These are phyloP conservation scores for Candida odintsovae DNA, from an alignment of 805 yeast genomes.

Conservation along the genomic window DNA sequence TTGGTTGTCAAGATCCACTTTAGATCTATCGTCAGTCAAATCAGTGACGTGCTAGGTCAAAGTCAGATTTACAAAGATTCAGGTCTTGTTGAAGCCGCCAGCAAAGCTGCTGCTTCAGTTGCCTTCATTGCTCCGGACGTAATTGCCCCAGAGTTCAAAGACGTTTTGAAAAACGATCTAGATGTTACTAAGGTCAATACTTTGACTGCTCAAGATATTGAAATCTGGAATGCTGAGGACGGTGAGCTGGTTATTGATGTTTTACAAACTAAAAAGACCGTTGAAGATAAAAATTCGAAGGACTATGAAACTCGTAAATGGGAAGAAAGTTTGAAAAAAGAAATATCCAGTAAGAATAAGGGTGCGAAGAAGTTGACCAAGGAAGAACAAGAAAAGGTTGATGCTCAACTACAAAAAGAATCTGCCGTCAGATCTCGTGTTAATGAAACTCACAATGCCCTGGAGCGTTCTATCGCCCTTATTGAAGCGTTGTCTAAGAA, in stretches of 20 bases:
- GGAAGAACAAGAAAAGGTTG: slow-evolving; percentile 66
- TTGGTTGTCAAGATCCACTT: slow-evolving; percentile 35
- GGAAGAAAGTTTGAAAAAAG: slow-evolving; percentile 81
- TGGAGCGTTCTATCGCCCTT: slow-evolving; percentile 47
- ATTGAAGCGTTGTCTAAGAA: slow-evolving; percentile 48
- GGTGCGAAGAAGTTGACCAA: slow-evolving; percentile 54
- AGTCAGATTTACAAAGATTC: slow-evolving; percentile 20
- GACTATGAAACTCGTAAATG: slow-evolving; percentile 84
- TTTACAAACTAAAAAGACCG: slow-evolving; percentile 37
- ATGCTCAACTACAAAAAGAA: slow-evolving; percentile 62
- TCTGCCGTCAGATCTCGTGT: slow-evolving; percentile 45
- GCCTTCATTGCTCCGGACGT: slow-evolving; percentile 56
- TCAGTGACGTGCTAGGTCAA: slow-evolving; percentile 16
- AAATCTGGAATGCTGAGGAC: slow-evolving; percentile 64
- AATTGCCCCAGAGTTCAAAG: slow-evolving; percentile 45
- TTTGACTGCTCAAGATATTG: slow-evolving; percentile 44
- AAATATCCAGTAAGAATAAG: slow-evolving; percentile 54
- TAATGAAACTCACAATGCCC: slow-evolving; percentile 27
- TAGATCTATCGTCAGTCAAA: slow-evolving; percentile 15
- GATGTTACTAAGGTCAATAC: slow-evolving; percentile 7
- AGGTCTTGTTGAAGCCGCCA: slow-evolving; percentile 45
- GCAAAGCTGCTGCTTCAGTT: slow-evolving; percentile 40
- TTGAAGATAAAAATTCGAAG: slow-evolving; percentile 64
- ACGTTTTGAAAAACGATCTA: slow-evolving; percentile 39
- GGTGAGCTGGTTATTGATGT: slow-evolving; percentile 68